Base-by-base conservation (phyloP, 164 flowering plant genomes). In the Tinospora cordifolia region DNA sequence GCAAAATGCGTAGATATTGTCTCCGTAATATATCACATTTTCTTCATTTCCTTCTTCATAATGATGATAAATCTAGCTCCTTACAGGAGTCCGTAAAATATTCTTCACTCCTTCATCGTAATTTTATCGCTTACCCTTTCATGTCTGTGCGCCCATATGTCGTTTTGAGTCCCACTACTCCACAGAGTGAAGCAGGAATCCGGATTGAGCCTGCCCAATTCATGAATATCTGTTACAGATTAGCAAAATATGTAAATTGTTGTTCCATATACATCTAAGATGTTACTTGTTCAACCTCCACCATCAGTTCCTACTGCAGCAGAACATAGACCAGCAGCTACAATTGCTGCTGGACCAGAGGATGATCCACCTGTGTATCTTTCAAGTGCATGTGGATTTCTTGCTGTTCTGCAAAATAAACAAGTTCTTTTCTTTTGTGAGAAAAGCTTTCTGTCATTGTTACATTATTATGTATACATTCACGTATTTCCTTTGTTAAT, bases 361-460 rank as follows among this genome's bases (percentile, higher is more conserved):
- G 98, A 94, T 65, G 98, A 94, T 77, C 98, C 98, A 59, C 98
- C 98, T 0, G 98, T 94, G 68, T 94, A 94, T 76, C 99, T 85
- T 30, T 90, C 88, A 30, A 81, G 81, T 25, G 81, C 87, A 76
- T 94, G 96, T 26, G 99, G 97, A 77, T 94, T 94, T 79, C 97
- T 83, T 65, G 95, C 74, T 77, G 97, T 89, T 77, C 98, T 92
- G 82, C 46, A 54, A 65, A 15, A 67, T 54, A 17, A 54, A 54
- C 59, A 54, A 9, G 60, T 1, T 54, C n/a, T 54, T 30, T 2
- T 54, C 0, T 30, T 2, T 54, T 4, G 24, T 21, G 21, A 21
- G 21, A 54, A 22, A 6, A 8, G 12, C 4, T 30, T 30, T 30
- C 36, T 4, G 4, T 30, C 36, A 30, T 30, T 30, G 36, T 30